Evolutionary conservation across 345 rosid species (phyloP), one percentile per base, ranked within the genome.

Genomic region (Sisymbrium irio): DNA sequence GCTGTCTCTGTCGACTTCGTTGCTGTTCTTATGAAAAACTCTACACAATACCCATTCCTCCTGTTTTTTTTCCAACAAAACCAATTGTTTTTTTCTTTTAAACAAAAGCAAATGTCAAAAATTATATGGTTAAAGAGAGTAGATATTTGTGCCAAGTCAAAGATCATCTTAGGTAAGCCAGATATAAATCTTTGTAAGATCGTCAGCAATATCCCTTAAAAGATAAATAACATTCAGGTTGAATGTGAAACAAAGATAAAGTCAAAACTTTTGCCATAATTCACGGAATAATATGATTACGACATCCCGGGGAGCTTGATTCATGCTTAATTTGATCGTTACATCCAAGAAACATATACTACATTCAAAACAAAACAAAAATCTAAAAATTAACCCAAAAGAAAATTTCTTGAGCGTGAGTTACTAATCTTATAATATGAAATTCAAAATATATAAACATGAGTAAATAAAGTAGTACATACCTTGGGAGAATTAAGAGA

Each of bases 21-120:
- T 88, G 71, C 41, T 87, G 36, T 40, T 83, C 74, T 93, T 93
- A 72, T 80, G 57, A 78, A 88, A 85, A 78, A 86, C 81, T 68
- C 96, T 79, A 44, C 98, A 89, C 40, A 93, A 72, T 0, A 86
- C 97, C 98, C 98, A 93, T 57, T 90, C 97, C 78, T 88, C 94
- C 97, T 88, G 78, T 62, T 65, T 56, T 50, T 22, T 28, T 12
- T 30, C 7, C 25, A 22, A 12, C 32, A 50, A 22, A 22, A 7
- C 56, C 25, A 50, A 50, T 11, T 50, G 56, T 22, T 20, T 50
- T 40, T 20, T 39, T 22, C 3, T 1, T 2, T 8, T 0, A 1
- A 13, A 3, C 30, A 54, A 9, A 30, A 62, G 53, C 10, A 42
- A 10, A 37, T 71, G 19, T 41, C 69, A 49, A 49, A 49, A 49